phyloP scores from a whole-genome alignment of 2,329 filamentous ascomycete species.

The Alternaria gansuensis region DNA sequence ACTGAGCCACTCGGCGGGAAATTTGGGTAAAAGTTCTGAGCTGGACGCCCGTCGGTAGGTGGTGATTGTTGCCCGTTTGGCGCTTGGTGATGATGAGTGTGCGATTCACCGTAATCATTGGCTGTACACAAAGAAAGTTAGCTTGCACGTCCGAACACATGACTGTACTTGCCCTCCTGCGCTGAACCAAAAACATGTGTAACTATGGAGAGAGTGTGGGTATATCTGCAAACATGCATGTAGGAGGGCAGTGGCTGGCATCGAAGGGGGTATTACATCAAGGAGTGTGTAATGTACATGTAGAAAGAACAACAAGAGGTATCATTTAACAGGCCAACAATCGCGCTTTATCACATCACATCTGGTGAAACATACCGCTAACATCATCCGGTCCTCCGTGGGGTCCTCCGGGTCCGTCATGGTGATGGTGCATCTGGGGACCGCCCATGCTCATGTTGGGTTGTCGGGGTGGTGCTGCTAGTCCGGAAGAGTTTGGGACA shows the following conservation, averaged over 20 bases:
- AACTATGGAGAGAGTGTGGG: conserved; percentile 24
- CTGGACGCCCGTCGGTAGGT: conserved; percentile 73
- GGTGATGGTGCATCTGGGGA: conserved; percentile 74
- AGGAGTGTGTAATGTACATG: conserved; percentile 56
- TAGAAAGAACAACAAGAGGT: conserved; percentile 54
- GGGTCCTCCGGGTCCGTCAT: conserved; percentile 73
- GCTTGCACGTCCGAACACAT: conserved; percentile 50
- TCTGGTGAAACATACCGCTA: conserved; percentile 98
- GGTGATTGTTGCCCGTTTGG: conserved; percentile 64
- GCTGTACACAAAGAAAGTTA: conserved; percentile 61
- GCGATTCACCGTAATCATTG: conserved; percentile 67
- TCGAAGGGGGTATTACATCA: conserved; percentile 55
- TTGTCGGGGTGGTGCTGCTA: conserved; percentile 68
- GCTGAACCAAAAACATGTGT: conserved; percentile 44
- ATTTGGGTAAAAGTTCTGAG: conserved; percentile 78
- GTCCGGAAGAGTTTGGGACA: conserved; percentile 69
- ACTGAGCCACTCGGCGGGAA: conserved; percentile 68
- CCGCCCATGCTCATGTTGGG: conserved; percentile 74
- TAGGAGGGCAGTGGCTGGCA: conserved; percentile 45
- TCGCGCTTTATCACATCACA: conserved; percentile 65
- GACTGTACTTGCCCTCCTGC: conserved; percentile 31
- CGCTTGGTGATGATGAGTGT: conserved; percentile 72
- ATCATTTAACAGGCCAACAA: conserved; percentile 54
- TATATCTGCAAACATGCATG: conserved; percentile 45
- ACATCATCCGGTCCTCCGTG: conserved; percentile 75